Percentiles rank a stretch among this genome's conserved stretches.
Evolutionary conservation across 2,329 filamentous ascomycete species (phyloP).

Genomic region (Clarireedia monteithiana): DNA sequence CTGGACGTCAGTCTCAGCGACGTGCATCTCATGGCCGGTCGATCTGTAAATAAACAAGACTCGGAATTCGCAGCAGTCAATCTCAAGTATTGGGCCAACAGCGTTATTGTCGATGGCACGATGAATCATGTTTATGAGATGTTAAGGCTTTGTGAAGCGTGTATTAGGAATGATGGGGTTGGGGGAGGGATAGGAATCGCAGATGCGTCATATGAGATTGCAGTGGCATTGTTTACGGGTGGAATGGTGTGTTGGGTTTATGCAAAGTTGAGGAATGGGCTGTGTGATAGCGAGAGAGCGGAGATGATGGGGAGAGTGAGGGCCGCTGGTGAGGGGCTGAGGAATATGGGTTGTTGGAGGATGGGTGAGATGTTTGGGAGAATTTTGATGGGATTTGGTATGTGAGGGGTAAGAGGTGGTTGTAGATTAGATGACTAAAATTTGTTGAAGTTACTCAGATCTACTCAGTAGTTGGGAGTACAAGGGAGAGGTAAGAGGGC

Average conservation of each 20-base stretch:
- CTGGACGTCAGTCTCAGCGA: constrained; percentile 24
- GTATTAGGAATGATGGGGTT: background rate
- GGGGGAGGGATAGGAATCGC: background rate
- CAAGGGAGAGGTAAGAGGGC: no score
- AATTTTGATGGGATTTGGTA: constrained; percentile 22
- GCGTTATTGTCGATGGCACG: constrained; percentile 18
- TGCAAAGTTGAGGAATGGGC: constrained; percentile 17
- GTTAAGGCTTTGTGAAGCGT: background rate
- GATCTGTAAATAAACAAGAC: constrained; percentile 20
- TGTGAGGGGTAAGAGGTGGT: no score
- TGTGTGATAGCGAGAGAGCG: constrained; percentile 3
- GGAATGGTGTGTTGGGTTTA: constrained; percentile 27
- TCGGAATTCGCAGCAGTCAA: constrained; percentile 24
- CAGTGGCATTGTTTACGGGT: constrained; percentile 22
- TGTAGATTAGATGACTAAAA: no score
- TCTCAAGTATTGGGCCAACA: constrained; percentile 25
- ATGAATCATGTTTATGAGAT: constrained; percentile 21
- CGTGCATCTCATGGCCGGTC: constrained; percentile 25
- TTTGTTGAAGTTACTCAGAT: no score
- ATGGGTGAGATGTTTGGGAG: constrained; percentile 25
- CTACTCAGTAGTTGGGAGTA: no score
- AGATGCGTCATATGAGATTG: constrained; percentile 19
- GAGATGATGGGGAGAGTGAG: constrained; percentile 17
- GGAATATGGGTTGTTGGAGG: constrained; percentile 23
- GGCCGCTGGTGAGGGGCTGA: constrained; percentile 19